These are phyloP conservation scores for Nemania diffusa DNA, from an alignment of 2,329 filamentous ascomycete species.

Conservation along the genomic window DNA sequence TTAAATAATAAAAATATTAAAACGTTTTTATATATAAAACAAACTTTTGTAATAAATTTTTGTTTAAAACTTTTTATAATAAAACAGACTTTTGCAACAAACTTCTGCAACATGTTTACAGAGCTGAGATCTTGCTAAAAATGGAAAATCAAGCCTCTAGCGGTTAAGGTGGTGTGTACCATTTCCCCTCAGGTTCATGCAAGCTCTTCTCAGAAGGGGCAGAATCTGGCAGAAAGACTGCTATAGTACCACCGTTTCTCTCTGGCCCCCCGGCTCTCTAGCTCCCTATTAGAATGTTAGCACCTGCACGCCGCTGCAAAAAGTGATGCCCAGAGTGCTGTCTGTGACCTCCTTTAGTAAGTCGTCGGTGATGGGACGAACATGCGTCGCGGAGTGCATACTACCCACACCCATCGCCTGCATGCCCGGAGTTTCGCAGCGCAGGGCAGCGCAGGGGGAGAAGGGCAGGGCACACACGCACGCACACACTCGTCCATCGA, in stretches of 20 bases:
- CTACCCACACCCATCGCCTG: slow-evolving; percentile 8
- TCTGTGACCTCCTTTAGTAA: slow-evolving; percentile 7
- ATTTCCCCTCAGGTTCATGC: slow-evolving; percentile 30
- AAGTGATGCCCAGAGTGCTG: slow-evolving; percentile 7
- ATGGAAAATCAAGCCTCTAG: too few species aligned
- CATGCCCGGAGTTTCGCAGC: not conserved
- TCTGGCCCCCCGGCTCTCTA: not conserved
- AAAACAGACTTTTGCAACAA: too few species aligned
- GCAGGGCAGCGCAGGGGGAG: slow-evolving; percentile 4
- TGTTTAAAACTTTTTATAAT: too few species aligned
- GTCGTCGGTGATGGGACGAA: slow-evolving; percentile 3
- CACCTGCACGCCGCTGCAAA: slow-evolving; percentile 21
- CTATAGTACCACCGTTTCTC: slow-evolving; percentile 17
- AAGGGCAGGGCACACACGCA: too few species aligned
- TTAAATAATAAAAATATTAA: too few species aligned
- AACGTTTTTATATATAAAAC: too few species aligned
- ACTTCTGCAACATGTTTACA: too few species aligned
- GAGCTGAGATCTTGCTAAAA: too few species aligned
- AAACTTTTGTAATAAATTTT: too few species aligned
- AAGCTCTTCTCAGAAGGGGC: not conserved
- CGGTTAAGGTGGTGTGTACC: not conserved
- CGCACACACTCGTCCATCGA: not conserved
- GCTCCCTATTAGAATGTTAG: slow-evolving; percentile 11
- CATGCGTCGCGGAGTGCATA: slow-evolving; percentile 29
- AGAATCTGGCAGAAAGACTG: slow-evolving; percentile 7